Percentiles rank a stretch among this genome's conserved stretches.
phyloP scores from a whole-genome alignment of 129 eudicot species.

The Sambucus nigra region DNA sequence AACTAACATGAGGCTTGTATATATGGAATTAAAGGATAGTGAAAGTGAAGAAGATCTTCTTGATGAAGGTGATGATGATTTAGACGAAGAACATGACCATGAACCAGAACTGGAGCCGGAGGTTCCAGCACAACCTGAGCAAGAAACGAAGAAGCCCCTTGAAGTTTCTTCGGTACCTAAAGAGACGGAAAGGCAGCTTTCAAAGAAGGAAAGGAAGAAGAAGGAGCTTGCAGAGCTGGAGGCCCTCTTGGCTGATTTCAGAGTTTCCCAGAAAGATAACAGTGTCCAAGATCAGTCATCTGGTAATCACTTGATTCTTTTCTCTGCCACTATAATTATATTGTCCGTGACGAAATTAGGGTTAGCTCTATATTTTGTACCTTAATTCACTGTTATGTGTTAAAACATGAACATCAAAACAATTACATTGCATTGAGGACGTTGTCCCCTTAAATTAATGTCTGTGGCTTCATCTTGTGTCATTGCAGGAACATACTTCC shows the following conservation, averaged over 20 bases:
- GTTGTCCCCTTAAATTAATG: not conserved
- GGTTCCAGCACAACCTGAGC: slow-evolving; percentile 26
- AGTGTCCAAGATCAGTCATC: slow-evolving; percentile 9
- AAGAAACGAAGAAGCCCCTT: slow-evolving; percentile 14
- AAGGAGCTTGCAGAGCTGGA: slow-evolving; percentile 49
- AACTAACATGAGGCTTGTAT: not conserved
- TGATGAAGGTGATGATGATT: slow-evolving; percentile 35
- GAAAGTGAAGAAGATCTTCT: slow-evolving; percentile 49
- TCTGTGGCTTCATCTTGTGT: too few relatives aligned
- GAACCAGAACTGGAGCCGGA: slow-evolving; percentile 28
- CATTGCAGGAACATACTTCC: too few relatives aligned
- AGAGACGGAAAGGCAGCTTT: slow-evolving; percentile 43
- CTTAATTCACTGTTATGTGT: not conserved
- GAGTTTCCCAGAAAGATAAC: slow-evolving; percentile 22
- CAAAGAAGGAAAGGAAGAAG: slow-evolving; percentile 44
- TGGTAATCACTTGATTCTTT: slow-evolving; percentile 8
- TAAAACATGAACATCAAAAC: not conserved
- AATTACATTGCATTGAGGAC: not conserved
- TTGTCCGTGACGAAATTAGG: not conserved
- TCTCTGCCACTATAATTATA: not conserved
- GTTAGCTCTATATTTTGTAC: not conserved
- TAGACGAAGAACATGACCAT: slow-evolving; percentile 36
- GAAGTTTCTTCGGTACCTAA: slow-evolving; percentile 24
- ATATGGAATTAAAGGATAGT: slow-evolving; percentile 26
- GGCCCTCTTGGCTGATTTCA: slow-evolving; percentile 36